Percentiles rank a stretch among this genome's conserved stretches.
Conservation (phyloP, 2,329 filamentous ascomycete species). For the Fusarium tricinctum region DNA sequence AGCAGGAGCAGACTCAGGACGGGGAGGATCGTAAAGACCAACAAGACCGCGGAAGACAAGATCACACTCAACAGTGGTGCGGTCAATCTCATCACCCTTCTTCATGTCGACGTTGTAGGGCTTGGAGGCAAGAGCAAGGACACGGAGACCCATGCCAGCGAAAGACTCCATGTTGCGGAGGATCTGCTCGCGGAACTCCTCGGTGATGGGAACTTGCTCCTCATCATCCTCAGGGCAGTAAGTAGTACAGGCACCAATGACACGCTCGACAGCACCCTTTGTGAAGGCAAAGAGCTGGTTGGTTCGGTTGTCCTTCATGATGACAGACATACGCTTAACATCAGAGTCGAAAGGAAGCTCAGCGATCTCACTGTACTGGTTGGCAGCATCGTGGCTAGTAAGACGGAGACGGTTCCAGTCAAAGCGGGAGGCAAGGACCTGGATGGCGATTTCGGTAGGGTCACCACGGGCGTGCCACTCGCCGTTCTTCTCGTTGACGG, state of each 20-base stretch:
- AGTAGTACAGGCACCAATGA: slow-evolving; percentile 71
- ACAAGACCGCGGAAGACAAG: slow-evolving; percentile 76
- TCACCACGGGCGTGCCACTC: slow-evolving; percentile 74
- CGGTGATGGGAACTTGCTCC: slow-evolving; percentile 59
- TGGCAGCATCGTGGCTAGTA: slow-evolving; percentile 59
- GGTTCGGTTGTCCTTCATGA: slow-evolving; percentile 64
- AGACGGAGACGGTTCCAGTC: slow-evolving; percentile 69
- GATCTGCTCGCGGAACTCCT: slow-evolving; percentile 67
- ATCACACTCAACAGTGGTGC: slow-evolving; percentile 69
- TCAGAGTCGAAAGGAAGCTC: slow-evolving; percentile 81
- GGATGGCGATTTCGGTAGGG: slow-evolving; percentile 79
- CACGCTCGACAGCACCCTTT: slow-evolving; percentile 77
- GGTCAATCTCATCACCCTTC: slow-evolving; percentile 62
- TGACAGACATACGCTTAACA: slow-evolving; percentile 81
- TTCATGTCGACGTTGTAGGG: slow-evolving; percentile 55
- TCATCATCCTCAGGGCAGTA: slow-evolving; percentile 59
- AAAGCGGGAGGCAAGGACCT: slow-evolving; percentile 78
- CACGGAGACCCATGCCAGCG: slow-evolving; percentile 73
- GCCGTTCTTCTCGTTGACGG: slow-evolving; percentile 60
- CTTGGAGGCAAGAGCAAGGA: slow-evolving; percentile 72
- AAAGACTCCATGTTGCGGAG: slow-evolving; percentile 75
- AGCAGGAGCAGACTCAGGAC: slow-evolving; percentile 73
- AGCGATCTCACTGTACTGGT: slow-evolving; percentile 69
- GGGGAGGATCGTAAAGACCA: slow-evolving; percentile 79
- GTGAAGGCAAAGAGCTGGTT: slow-evolving; percentile 60